Percentiles rank a stretch among this genome's conserved stretches.
Conservation (phyloP, 2,329 filamentous ascomycete genomes). For the Alternaria brassicae region DNA sequence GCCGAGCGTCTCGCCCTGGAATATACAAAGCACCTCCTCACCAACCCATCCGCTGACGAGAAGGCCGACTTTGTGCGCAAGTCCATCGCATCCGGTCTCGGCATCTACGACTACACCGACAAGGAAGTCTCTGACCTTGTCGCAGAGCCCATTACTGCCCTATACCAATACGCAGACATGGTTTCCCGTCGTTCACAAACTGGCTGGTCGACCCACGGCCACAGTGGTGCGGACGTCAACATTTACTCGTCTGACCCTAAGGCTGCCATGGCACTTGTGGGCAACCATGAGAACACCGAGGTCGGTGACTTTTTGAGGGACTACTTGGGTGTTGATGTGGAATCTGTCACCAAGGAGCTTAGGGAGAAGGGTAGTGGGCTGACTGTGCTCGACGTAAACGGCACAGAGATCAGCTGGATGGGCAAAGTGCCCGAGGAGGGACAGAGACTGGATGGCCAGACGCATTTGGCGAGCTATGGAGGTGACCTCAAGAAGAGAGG, state of each 20-base stretch:
- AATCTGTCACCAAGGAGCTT: slow-evolving; percentile 78
- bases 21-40: slow-evolving; percentile 66
- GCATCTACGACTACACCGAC: slow-evolving; percentile 75
- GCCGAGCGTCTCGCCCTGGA: slow-evolving; percentile 72
- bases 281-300: slow-evolving; percentile 95
- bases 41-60: slow-evolving; percentile 36
- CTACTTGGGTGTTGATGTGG: slow-evolving; percentile 82
- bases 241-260: slow-evolving; percentile 83
- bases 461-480: slow-evolving; percentile 51
- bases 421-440: slow-evolving; percentile 51
- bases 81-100: slow-evolving; percentile 74
- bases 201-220: slow-evolving; percentile 94
- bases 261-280: slow-evolving; percentile 68
- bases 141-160: slow-evolving; percentile 62
- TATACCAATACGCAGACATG: slow-evolving; percentile 78
- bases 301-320: slow-evolving; percentile 80
- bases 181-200: slow-evolving; percentile 86
- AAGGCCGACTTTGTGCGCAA: slow-evolving; percentile 68
- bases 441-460: slow-evolving; percentile 56
- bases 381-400: slow-evolving; percentile 37
- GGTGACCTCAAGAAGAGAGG: slow-evolving; percentile 49
- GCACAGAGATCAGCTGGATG: slow-evolving; percentile 51
- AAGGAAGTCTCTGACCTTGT: slow-evolving; percentile 74
- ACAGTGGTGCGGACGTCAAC: slow-evolving; percentile 90
- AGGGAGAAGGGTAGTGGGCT: slow-evolving; percentile 59